These are phyloP conservation scores for Claviceps quebecensis DNA, from an alignment of 2,329 filamentous ascomycete species.

Conservation along the genomic window DNA sequence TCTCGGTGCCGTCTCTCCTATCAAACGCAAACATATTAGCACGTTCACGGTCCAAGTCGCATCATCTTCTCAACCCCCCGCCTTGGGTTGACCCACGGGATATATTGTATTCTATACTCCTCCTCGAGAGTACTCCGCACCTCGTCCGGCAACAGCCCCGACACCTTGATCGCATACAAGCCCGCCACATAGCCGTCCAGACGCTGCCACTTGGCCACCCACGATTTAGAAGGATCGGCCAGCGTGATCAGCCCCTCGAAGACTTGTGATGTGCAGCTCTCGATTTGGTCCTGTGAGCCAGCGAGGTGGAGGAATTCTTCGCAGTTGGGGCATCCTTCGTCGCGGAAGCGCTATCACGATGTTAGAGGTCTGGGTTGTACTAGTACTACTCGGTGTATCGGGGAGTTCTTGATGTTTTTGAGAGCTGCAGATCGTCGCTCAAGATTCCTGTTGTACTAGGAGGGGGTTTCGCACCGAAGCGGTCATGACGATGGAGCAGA, in stretches of 20 bases:
- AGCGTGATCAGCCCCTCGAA: constrained; percentile 87
- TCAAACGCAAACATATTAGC: constrained; percentile 1
- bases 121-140: constrained; percentile 46
- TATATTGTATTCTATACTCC: constrained; percentile 49
- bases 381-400: background rate
- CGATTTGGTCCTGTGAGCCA: constrained; percentile 65
- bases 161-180: constrained; percentile 90
- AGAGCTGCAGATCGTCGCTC: too few species aligned
- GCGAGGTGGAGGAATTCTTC: constrained; percentile 78
- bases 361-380: background rate
- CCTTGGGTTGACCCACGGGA: constrained; percentile 42
- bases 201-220: constrained; percentile 95
- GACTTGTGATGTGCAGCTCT: constrained; percentile 89
- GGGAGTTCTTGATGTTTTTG: too few species aligned
- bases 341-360: constrained; percentile 56
- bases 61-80: background rate
- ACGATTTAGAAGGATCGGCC: constrained; percentile 67
- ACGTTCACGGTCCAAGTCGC: background rate
- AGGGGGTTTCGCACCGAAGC: constrained; percentile 42
- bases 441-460: background rate
- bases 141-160: constrained; percentile 60
- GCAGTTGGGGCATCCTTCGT: constrained; percentile 90
- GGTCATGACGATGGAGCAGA: constrained; percentile 88
- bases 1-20: constrained; percentile 43
- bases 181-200: constrained; percentile 78